Conservation (phyloP, 495 filamentous ascomycete species). For the Durotheca rogersii region DNA sequence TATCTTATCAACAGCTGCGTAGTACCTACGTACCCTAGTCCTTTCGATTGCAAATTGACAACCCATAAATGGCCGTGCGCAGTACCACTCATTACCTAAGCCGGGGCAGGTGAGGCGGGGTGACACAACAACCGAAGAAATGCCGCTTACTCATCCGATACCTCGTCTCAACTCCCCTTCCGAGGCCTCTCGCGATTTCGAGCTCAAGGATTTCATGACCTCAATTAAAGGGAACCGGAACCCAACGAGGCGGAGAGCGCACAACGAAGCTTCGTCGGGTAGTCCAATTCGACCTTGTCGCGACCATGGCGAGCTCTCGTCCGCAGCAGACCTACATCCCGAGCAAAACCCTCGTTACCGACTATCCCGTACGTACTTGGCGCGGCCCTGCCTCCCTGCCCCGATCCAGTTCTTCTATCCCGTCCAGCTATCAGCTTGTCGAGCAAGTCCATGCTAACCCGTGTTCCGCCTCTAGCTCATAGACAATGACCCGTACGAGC, state of each 20-base stretch:
- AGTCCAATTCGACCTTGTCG: slow-evolving; percentile 35
- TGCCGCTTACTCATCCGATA: slow-evolving; percentile 33
- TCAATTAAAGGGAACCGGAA: slow-evolving; percentile 14
- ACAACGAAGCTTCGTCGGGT: slow-evolving; percentile 26
- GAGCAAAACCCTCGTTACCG: slow-evolving; percentile 69
- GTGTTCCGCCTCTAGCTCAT: slow-evolving; percentile 93
- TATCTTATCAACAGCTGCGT: too few species aligned
- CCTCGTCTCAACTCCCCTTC: too few species aligned
- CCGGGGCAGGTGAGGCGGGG: neutral
- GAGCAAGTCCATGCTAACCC: too few species aligned
- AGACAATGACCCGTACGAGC: slow-evolving; percentile 90
- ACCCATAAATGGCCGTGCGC: slow-evolving; percentile 2
- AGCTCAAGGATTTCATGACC: slow-evolving; percentile 12
- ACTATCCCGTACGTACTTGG: slow-evolving; percentile 72
- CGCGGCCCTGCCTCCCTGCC: neutral
- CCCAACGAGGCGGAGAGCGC: slow-evolving; percentile 1
- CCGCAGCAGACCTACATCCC: slow-evolving; percentile 64
- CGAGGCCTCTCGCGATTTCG: slow-evolving; percentile 16
- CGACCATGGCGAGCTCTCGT: slow-evolving; percentile 62
- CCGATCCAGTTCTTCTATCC: neutral
- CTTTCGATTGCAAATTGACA: neutral
- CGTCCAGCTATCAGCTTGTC: too few species aligned
- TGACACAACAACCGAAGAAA: slow-evolving; percentile 27
- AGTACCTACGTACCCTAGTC: too few species aligned
- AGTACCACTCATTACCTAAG: too few species aligned